Evolutionary conservation across 2,329 filamentous ascomycete genomes (phyloP).

Genomic region (Calonectria pseudoreteaudii): DNA sequence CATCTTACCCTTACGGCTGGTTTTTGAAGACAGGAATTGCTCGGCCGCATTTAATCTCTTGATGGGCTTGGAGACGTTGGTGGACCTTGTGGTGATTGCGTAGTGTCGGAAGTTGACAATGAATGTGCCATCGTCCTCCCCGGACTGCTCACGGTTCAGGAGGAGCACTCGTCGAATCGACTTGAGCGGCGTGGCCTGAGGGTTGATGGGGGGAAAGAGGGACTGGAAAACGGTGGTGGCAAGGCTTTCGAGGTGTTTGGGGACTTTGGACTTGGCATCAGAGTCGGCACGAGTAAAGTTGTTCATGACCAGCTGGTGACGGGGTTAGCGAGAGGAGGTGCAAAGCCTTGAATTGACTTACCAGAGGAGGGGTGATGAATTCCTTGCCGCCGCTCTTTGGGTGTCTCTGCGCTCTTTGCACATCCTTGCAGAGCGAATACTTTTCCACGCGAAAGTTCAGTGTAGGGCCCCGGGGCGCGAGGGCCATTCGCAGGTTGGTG

Average conservation of each 20-base stretch:
- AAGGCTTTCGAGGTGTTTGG: constrained; percentile 92
- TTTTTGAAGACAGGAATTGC: constrained; percentile 73
- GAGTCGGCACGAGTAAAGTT: constrained; percentile 81
- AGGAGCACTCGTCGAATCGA: constrained; percentile 94
- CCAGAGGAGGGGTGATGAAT: constrained; percentile 85
- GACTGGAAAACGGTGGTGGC: constrained; percentile 96
- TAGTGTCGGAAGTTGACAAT: constrained; percentile 92
- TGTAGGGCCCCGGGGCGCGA: constrained; percentile 91
- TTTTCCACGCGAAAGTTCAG: constrained; percentile 94
- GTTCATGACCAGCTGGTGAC: constrained; percentile 88
- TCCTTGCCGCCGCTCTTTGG: constrained; percentile 87
- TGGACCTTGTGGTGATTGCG: constrained; percentile 90
- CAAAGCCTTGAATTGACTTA: constrained; percentile 51
- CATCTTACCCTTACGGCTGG: constrained; percentile 74
- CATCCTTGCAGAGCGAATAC: constrained; percentile 93
- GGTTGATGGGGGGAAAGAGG: constrained; percentile 94
- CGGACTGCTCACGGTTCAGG: constrained; percentile 80
- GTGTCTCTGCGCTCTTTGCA: constrained; percentile 84
- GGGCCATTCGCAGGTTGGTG: constrained; percentile 88
- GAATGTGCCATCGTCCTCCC: constrained; percentile 75
- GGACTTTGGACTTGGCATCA: constrained; percentile 76
- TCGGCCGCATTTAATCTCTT: constrained; percentile 88
- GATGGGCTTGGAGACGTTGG: constrained; percentile 86
- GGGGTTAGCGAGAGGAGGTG: constrained; percentile 39
- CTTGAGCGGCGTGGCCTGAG: constrained; percentile 87